Percentiles rank a stretch among this genome's conserved stretches.
These are phyloP conservation scores for Myrica gale DNA, from an alignment of 306 rosid genomes.

Conservation along the genomic window DNA sequence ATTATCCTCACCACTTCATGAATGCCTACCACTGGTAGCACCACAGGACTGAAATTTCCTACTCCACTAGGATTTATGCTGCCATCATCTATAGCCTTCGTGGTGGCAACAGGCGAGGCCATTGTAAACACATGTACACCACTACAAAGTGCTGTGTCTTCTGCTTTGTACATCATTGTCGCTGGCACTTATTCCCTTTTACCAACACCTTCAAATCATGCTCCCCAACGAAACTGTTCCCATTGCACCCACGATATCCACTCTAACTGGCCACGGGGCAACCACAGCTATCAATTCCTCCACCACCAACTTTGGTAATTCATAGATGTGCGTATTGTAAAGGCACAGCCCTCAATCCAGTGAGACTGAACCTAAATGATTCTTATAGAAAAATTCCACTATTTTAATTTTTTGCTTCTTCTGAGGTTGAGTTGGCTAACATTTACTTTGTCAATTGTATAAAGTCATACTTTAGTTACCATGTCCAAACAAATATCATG, in stretches of 20 bases:
- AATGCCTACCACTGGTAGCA: not conserved
- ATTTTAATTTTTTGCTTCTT: not conserved
- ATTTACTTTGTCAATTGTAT: not conserved
- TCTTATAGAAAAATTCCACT: not conserved
- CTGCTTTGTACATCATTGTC: not conserved
- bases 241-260: not conserved
- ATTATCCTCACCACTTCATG: not conserved
- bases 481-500: not conserved
- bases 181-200: not conserved
- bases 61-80: not conserved
- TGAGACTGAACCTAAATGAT: not conserved
- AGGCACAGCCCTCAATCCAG: not conserved
- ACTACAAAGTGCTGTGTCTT: not conserved
- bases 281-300: not conserved
- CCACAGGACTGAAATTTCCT: not conserved
- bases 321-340: no score
- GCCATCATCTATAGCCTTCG: not conserved
- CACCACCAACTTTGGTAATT: not conserved
- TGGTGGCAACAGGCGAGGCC: not conserved
- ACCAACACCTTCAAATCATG: not conserved
- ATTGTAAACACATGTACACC: not conserved
- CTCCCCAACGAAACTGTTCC: not conserved
- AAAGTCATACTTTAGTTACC: not conserved
- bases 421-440: not conserved
- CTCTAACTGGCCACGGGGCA: not conserved